Conservation (phyloP, 2,329 filamentous ascomycete species). For the Blastomyces gilchristii region DNA sequence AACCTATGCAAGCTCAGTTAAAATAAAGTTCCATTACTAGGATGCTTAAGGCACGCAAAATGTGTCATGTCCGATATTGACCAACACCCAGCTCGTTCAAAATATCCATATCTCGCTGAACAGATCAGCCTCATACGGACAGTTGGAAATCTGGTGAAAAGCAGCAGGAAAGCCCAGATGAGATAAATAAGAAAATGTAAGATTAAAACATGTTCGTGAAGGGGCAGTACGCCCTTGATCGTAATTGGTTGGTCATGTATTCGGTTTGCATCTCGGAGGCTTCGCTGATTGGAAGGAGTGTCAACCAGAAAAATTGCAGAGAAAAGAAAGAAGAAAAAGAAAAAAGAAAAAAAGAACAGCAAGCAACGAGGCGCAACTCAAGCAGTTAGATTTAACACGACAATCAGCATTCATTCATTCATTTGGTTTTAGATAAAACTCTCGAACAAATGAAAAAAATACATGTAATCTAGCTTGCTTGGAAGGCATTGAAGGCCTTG, state of each 20-base stretch:
- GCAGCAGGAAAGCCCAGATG: not conserved
- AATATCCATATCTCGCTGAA: not conserved
- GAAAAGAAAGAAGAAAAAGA: not conserved
- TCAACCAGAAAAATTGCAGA: not conserved
- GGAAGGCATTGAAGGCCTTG: conserved; percentile 78
- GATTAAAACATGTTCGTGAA: conserved; percentile 6
- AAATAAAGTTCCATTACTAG: not conserved
- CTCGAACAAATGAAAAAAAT: not conserved
- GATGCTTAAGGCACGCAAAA: not conserved
- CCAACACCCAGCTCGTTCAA: not conserved
- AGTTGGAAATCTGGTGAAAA: not conserved
- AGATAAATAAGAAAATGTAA: not conserved
- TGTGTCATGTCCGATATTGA: not conserved
- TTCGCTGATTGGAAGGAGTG: not conserved
- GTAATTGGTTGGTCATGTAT: not conserved
- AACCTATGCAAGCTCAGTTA: not conserved
- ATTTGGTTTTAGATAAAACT: not conserved
- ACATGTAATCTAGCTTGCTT: conserved; percentile 24
- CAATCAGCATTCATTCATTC: not conserved
- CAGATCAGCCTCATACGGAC: not conserved
- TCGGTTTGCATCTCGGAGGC: not conserved
- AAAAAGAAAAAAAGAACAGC: not conserved
- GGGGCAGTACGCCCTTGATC: not conserved
- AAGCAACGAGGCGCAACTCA: not conserved
- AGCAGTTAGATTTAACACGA: not conserved